A percentile compares a stretch with the other conserved stretches of the same genome.
These are phyloP conservation scores for Cylindrotheca closterium DNA, from an alignment of 108 stramenopile species.

Conservation along the genomic window DNA sequence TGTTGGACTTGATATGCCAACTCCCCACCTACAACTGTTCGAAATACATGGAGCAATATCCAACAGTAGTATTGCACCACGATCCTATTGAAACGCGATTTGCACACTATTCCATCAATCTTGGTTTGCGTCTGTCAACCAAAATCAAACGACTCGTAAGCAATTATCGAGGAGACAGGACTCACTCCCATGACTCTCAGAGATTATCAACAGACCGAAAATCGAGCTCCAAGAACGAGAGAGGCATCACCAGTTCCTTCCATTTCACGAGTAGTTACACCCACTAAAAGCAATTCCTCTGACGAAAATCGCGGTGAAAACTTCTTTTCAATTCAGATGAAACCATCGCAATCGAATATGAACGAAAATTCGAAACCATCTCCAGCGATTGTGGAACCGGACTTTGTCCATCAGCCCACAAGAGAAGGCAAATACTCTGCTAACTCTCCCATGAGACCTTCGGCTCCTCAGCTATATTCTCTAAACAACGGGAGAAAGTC, in stretches of 20 bases:
- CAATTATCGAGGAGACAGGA: no score
- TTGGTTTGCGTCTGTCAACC: no score
- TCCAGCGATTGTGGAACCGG: neutral
- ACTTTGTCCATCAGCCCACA: neutral
- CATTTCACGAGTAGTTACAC: neutral
- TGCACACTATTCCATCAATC: no score
- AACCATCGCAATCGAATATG: neutral
- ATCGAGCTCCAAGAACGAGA: neutral
- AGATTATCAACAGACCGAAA: neutral
- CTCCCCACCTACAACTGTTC: no score
- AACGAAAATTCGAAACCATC: no score
- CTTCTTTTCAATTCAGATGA: neutral
- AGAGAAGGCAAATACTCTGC: neutral
- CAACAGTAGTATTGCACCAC: no score
- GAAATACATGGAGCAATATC: no score
- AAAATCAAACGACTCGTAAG: no score
- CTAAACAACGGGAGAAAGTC: slow-evolving; percentile 6
- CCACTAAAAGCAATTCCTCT: no score
- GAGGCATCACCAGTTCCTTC: neutral
- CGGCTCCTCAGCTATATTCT: slow-evolving; percentile 13
- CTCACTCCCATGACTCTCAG: neutral
- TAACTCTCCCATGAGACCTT: slow-evolving; percentile 4
- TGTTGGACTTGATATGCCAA: no score
- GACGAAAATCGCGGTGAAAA: no score
- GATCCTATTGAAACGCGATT: no score